Evolutionary conservation across 768 basidiomycete species (phyloP).

Genomic region (Amanita jacksonii): DNA sequence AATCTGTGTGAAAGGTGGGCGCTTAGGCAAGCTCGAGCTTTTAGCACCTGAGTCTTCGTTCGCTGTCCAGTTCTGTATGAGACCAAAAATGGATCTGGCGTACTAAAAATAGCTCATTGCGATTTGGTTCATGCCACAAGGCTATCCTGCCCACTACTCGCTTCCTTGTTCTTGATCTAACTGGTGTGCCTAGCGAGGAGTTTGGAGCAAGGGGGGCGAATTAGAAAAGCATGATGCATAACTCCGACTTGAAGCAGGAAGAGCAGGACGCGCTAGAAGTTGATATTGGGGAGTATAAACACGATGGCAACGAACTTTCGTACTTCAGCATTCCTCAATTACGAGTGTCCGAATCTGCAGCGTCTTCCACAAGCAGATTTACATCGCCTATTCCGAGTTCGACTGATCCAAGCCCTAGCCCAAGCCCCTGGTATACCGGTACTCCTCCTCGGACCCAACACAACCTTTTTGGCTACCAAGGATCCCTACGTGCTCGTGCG

Average conservation of each 20-base stretch:
- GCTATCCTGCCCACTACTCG: too few relatives aligned
- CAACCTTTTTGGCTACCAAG: not conserved
- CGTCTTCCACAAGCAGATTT: not conserved
- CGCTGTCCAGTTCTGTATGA: too few relatives aligned
- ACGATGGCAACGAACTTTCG: not conserved
- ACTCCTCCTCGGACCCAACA: constrained; percentile 2
- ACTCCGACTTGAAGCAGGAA: not conserved
- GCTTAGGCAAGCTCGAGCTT: too few relatives aligned
- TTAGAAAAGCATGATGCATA: not conserved
- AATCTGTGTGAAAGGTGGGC: too few relatives aligned
- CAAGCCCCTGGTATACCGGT: constrained; percentile 1
- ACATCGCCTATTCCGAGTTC: constrained; percentile 1
- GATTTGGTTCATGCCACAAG: too few relatives aligned
- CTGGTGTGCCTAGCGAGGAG: too few relatives aligned
- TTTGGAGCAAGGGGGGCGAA: too few relatives aligned
- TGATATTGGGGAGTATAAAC: constrained; percentile 6
- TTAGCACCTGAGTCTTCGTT: too few relatives aligned
- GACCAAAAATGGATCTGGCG: too few relatives aligned
- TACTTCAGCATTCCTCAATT: not conserved
- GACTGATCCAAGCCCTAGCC: constrained; percentile 3
- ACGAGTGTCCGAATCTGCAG: not conserved
- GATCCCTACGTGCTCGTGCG: not conserved
- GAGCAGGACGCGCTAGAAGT: constrained; percentile 5
- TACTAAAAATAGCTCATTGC: too few relatives aligned
- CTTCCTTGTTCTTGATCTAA: not conserved